Evolutionary conservation across 495 filamentous ascomycete species (phyloP).

Genomic region (Lasiosphaeria hispida): DNA sequence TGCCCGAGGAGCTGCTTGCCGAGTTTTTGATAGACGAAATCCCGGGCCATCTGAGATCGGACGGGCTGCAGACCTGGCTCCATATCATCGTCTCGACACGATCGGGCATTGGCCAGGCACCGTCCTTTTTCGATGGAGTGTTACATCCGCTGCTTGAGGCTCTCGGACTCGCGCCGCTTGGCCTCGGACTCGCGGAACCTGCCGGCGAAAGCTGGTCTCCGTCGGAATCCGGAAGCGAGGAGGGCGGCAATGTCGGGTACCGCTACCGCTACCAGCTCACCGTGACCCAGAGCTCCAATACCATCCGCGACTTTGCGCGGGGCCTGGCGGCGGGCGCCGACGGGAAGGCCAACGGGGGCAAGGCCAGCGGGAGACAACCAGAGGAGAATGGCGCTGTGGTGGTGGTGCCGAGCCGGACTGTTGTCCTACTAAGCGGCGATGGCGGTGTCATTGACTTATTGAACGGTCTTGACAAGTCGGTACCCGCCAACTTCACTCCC

Average conservation of each 20-base stretch:
- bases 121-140: conserved; percentile 52
- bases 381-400: conserved; percentile 26
- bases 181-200: not conserved
- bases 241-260: conserved; percentile 1
- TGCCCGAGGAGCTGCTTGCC: conserved; percentile 34
- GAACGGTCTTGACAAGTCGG: conserved; percentile 47
- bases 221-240: not conserved
- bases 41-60: conserved; percentile 35
- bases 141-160: conserved; percentile 56
- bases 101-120: conserved; percentile 67
- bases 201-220: not conserved
- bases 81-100: conserved; percentile 70
- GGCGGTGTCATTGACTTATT: conserved; percentile 77
- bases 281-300: conserved; percentile 58
- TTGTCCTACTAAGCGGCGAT: conserved; percentile 82
- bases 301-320: conserved; percentile 59
- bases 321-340: conserved; percentile 13
- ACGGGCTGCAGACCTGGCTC: conserved; percentile 27
- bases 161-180: conserved; percentile 7
- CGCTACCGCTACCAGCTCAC: conserved; percentile 42
- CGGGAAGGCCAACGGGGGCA: not conserved
- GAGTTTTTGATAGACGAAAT: conserved; percentile 28
- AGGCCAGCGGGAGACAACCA: not conserved
- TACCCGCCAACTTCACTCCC: conserved; percentile 2
- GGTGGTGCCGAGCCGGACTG: conserved; percentile 42